Evolutionary conservation across 1,284 basidiomycete species (phyloP), one percentile per base, ranked within the genome.

Genomic region (Austroboletus novae-zelandiae): DNA sequence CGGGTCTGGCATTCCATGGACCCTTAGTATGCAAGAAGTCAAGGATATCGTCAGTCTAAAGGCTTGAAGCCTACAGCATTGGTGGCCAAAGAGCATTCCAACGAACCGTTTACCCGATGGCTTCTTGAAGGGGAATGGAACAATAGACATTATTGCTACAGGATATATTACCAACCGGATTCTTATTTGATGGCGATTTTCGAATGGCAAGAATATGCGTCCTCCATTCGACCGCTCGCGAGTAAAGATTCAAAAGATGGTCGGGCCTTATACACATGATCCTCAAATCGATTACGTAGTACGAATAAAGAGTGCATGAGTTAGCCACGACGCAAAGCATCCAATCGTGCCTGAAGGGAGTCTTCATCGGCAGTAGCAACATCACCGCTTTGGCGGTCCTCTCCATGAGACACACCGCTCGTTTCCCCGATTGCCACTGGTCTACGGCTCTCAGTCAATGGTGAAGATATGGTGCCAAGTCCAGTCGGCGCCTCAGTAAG

Each of bases 1-100:
- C 56, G 84, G 89, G 50, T 94, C 91, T 9, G 93, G 93, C n/a
- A 91, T 95, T 54, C 80, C 84, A 15, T 96, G 93, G 93, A 86
- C 89, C 61, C 67, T 96, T 49, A 86, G 78, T 53, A 77, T 84
- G 59, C 79, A 85, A 50, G 93, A 96, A 60, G 92, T 89, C 52
- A 84, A 83, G 53, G 74, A 78, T 34, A 81, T 93, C 43, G 79
- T 82, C 34, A 80, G 73, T 29, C 74, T 92, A 51, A 81, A 84
- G 64, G 64, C 81, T 54, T 86, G 63, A 64, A 11, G 29, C 11
- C 14, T 31, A n/a, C 58, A 43, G 25, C 34, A 27, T 40, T 27
- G 3, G 8, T 39, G 23, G n/a, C 18, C n/a, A 15, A 34, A 11
- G 11, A 8, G n/a, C 34, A 35, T 35, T 35, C 34, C 29, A 30